Base-by-base conservation (phyloP, 2,329 filamentous ascomycete genomes). In the Didymellaceae sp. region DNA sequence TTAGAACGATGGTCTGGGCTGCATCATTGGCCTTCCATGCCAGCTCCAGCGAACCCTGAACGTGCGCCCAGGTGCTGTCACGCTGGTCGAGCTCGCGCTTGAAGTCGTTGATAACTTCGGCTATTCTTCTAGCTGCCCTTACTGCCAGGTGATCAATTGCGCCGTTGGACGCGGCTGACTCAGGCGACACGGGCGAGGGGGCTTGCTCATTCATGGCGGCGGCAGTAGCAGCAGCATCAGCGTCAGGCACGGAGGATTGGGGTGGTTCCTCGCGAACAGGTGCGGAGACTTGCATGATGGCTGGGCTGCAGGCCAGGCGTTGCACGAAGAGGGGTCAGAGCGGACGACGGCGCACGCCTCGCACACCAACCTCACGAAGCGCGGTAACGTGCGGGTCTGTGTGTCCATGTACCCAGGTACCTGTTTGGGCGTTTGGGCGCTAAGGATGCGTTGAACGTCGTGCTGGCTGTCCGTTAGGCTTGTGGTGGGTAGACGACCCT, bases 31-130 rank as follows among this genome's bases (percentile, higher is more conserved):
- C 10, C 16, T 33, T 24, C 48, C 58, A 20, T 10, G 52, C 30
- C 16, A 63, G 24, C 39, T 63, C 50, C 21, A 68, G 32, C 28
- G 45, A 51, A n/a, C 59, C 63, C 21, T 48, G 32, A 17, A 51
- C 47, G 24, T 38, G 42, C 31, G 58, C 57, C 34, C 48, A 58
- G 28, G 35, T 46, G 40, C 54, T 54, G 33, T 63, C 52, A 45
- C 57, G 56, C 17, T 53, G 11, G 28, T 61, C 49, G 28, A 68
- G 57, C 26, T 62, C 44, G 45, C 61, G 61, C 48, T 62, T 61
- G 45, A 68, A 58, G 52, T 60, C 51, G 50, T 59, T 62, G 45
- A 70, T 66, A 52, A 63, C 66, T 45, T 55, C 51, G 26, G 58
- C 54, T 25, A 64, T 60, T 38, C 25, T 60, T 21, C 45, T 43